Evolutionary conservation across 108 stramenopile species (phyloP).

Genomic region (Asterionellopsis glacialis): DNA sequence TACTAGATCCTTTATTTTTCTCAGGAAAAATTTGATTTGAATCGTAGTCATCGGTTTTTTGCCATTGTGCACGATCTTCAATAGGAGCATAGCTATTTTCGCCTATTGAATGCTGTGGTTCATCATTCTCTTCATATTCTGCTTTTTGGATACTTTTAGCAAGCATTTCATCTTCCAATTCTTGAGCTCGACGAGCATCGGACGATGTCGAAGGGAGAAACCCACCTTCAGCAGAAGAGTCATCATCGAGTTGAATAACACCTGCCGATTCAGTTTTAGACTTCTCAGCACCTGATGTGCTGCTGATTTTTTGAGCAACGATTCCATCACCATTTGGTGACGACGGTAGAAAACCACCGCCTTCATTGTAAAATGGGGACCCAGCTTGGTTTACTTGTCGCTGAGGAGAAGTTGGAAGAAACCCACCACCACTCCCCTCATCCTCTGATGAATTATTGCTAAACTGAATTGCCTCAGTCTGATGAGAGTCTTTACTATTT

Average conservation of each 20-base stretch:
- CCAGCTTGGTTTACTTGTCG: no score
- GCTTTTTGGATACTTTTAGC: slow-evolving; percentile 24
- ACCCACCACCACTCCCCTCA: no score
- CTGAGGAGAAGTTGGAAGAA: no score
- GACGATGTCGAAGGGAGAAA: no score
- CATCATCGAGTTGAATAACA: slow-evolving; percentile 1
- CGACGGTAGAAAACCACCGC: background rate
- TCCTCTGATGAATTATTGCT: no score
- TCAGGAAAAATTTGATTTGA: background rate
- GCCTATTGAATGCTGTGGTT: background rate
- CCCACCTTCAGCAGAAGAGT: background rate
- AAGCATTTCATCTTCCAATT: slow-evolving; percentile 27
- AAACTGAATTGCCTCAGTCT: no score
- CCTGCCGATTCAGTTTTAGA: background rate
- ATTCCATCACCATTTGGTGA: background rate
- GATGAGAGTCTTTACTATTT: no score
- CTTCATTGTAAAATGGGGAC: no score
- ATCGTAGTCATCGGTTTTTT: background rate
- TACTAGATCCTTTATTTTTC: background rate
- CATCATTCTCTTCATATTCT: slow-evolving; percentile 26
- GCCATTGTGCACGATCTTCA: no score
- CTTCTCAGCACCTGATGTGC: background rate
- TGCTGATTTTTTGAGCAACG: background rate
- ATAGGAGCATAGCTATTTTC: no score
- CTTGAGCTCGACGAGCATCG: slow-evolving; percentile 8